Evolutionary conservation across 495 filamentous ascomycete genomes (phyloP), one percentile per base, ranked within the genome.

Genomic region (Penicillium tannophilum): DNA sequence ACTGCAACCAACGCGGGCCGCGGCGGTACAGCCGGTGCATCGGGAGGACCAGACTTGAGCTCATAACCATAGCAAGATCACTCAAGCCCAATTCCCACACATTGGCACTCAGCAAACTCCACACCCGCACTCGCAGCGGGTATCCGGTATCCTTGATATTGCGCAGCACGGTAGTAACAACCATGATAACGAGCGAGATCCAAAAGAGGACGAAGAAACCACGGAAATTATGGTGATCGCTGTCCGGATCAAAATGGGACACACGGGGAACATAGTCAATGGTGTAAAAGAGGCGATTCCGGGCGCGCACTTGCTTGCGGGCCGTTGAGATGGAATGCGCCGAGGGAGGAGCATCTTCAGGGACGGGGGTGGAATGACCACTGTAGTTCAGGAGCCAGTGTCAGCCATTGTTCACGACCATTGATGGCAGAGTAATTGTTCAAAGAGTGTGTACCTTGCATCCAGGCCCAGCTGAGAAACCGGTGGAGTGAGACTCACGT

Each of bases 141-240:
- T 86, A 91, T 39, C 94, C 93, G 0, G 93, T 97, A 65, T 97
- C 93, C 70, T 93, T 97, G 65, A 94, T 86, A 66, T 96, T 98
- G 67, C 94, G 85, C 67, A 97, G 74, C 76, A 89, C 88, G 9
- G 89, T 90, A 11, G 94, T 98, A 53, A 97, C 87, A 59, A 92
- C 91, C 94, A 98, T 97, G 72, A 98, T 95, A 52, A 91, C 90
- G 55, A 98, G 76, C 6, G 89, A 91, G 49, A 98, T 93, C 94
- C 94, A 98, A 75, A 98, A 98, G 43, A 98, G 82, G 44, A 92
- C 89, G 73, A 96, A 98, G 82, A 98, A 98, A 60, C 94, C 94
- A 61, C 92, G 86, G 73, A 98, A 98, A 65, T 98, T 90, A 56
- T 87, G 86, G 63, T 98, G 95, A 64, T 96, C 91, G 76, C 90